phyloP scores from a whole-genome alignment of 306 rosid species.

The Astragalus glycyphyllos region DNA sequence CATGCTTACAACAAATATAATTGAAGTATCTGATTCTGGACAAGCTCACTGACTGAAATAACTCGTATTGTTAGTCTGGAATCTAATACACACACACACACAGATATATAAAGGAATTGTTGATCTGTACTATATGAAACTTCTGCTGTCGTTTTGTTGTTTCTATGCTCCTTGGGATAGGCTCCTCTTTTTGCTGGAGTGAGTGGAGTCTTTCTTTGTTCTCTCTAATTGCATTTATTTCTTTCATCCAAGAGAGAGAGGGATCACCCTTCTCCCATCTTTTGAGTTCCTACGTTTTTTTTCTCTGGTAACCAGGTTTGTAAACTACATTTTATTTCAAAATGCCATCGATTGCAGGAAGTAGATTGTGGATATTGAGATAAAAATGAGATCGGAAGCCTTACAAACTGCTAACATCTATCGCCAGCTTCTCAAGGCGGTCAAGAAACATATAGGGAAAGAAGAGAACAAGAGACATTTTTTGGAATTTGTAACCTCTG shows the following conservation, averaged over 20 bases:
- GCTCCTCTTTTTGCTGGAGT: neutral
- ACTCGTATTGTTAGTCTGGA: neutral
- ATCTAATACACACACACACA: neutral
- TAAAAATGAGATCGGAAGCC: slow-evolving; percentile 62
- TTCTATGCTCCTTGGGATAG: neutral
- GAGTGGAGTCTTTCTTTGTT: slow-evolving; percentile 7
- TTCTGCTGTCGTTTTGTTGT: neutral
- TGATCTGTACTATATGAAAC: neutral
- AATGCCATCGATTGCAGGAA: slow-evolving; percentile 42
- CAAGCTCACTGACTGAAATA: neutral
- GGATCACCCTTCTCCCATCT: neutral
- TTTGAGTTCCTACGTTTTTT: neutral
- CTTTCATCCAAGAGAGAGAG: slow-evolving; percentile 4
- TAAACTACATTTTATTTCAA: neutral
- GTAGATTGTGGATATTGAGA: slow-evolving; percentile 37
- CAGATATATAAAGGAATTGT: neutral
- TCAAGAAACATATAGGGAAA: slow-evolving; percentile 71
- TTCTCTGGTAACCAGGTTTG: neutral
- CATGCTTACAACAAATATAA: neutral
- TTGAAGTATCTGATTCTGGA: neutral
- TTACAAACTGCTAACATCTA: slow-evolving; percentile 68
- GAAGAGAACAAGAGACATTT: slow-evolving; percentile 73
- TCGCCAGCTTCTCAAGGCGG: slow-evolving; percentile 77
- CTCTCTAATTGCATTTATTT: neutral
- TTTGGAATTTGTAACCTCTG: slow-evolving; percentile 60